phyloP scores from a whole-genome alignment of 2,329 filamentous ascomycete genomes.

The Xylariaceae sp. region DNA sequence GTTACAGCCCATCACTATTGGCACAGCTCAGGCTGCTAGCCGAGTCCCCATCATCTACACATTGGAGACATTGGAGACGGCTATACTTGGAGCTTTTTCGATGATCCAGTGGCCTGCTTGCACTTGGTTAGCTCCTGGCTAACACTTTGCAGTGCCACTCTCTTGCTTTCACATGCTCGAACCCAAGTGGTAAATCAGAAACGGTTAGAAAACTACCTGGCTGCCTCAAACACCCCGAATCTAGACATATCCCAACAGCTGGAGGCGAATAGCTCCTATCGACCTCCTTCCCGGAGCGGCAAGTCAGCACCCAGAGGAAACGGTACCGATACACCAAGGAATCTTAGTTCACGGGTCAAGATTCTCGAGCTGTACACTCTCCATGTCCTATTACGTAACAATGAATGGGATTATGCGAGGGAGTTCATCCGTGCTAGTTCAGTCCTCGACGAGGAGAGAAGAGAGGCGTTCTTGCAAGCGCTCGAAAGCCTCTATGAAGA shows the following conservation, averaged over 20 bases:
- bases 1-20: neutral
- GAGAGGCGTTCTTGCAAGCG: slow-evolving; percentile 82
- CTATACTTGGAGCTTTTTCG: neutral
- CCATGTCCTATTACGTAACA: slow-evolving; percentile 87
- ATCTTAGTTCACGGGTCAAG: slow-evolving; percentile 79
- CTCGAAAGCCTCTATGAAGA: slow-evolving; percentile 80
- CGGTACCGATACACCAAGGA: slow-evolving; percentile 75
- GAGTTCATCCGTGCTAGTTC: slow-evolving; percentile 86
- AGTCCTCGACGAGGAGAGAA: slow-evolving; percentile 84
- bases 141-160: slow-evolving; percentile 61
- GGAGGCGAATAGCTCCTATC: slow-evolving; percentile 38
- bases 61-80: neutral
- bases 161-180: slow-evolving; percentile 83
- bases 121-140: slow-evolving; percentile 1
- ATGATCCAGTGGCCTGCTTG: neutral
- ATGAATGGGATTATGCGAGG: slow-evolving; percentile 91
- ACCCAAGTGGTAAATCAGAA: slow-evolving; percentile 80
- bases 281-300: slow-evolving; percentile 23
- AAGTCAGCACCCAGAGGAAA: slow-evolving; percentile 45
- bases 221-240: slow-evolving; percentile 65
- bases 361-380: slow-evolving; percentile 93
- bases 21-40: neutral
- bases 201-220: slow-evolving; percentile 82
- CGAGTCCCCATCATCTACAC: neutral
- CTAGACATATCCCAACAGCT: slow-evolving; percentile 66